These are phyloP conservation scores for Plenodomus tracheiphilus DNA, from an alignment of 2,329 filamentous ascomycete genomes.

Conservation along the genomic window DNA sequence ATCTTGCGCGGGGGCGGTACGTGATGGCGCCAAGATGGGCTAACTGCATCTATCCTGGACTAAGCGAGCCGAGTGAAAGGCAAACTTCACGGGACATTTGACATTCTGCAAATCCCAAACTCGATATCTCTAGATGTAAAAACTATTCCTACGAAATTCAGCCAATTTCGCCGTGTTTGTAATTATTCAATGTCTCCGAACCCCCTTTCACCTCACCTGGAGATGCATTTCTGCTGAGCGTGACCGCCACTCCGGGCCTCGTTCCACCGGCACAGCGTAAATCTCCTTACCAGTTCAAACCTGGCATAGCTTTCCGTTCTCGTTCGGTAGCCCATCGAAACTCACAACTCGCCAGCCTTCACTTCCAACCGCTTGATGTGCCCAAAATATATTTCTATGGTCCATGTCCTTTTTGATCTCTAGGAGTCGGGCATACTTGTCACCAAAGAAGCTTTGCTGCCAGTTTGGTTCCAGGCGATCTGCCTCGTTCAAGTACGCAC, in stretches of 20 bases:
- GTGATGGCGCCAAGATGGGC: no score
- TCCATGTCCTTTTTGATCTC: conserved; percentile 17
- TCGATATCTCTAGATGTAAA: no score
- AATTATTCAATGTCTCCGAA: no score
- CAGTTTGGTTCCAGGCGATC: conserved; percentile 17
- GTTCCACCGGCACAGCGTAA: no score
- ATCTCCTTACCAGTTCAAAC: background rate
- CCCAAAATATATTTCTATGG: conserved; percentile 20
- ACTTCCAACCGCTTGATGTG: conserved; percentile 26
- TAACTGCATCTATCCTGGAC: no score
- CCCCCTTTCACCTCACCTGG: background rate
- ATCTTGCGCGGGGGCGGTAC: no score
- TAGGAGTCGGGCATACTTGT: conserved; percentile 13
- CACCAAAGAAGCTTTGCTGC: conserved; percentile 17
- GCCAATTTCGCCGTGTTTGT: no score
- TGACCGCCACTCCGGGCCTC: no score
- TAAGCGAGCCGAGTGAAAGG: no score
- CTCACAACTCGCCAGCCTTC: conserved; percentile 27
- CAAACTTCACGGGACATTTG: no score
- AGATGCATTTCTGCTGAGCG: background rate
- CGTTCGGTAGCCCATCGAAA: conserved; percentile 24
- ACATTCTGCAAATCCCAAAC: no score
- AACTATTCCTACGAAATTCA: no score
- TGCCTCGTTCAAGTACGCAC: conserved; percentile 29
- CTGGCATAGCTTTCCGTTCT: conserved; percentile 29